Percentiles rank a stretch among this genome's conserved stretches.
phyloP scores from a whole-genome alignment of 1,284 basidiomycete genomes.

The Quambalaria eucalypti region DNA sequence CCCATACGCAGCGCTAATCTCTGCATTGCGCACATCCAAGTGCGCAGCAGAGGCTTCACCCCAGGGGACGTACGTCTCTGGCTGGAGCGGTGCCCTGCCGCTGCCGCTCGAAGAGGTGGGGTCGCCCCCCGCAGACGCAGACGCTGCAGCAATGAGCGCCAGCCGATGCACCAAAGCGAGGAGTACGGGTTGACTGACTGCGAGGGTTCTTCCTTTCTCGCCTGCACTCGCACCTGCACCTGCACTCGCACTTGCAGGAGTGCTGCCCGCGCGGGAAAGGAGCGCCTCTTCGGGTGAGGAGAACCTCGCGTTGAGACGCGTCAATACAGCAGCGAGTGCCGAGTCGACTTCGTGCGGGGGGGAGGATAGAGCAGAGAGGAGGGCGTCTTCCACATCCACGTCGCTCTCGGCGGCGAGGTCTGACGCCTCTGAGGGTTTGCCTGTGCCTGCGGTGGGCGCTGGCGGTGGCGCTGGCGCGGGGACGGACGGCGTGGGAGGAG shows the following conservation, averaged over 20 bases:
- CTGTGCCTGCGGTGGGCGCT: too few species aligned
- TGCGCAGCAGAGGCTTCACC: not conserved
- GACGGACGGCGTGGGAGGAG: too few species aligned
- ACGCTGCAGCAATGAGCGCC: not conserved
- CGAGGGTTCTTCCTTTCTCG: not conserved
- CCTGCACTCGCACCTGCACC: too few species aligned
- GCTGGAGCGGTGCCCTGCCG: not conserved
- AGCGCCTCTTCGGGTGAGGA: not conserved
- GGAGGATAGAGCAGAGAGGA: not conserved
- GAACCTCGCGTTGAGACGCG: not conserved
- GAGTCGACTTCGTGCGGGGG: not conserved
- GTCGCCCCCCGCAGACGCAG: too few species aligned
- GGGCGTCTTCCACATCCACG: not conserved
- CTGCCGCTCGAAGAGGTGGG: not conserved
- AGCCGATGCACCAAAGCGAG: not conserved
- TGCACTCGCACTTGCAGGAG: too few species aligned
- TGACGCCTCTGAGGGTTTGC: too few species aligned
- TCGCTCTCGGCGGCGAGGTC: too few species aligned
- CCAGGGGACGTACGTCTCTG: not conserved
- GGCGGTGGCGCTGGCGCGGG: too few species aligned
- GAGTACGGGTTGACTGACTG: not conserved
- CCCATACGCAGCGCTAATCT: not conserved
- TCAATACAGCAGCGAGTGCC: not conserved
- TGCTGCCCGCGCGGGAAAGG: not conserved
- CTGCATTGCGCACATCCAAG: not conserved